phyloP scores from a whole-genome alignment of 1,284 basidiomycete species.

The Peniophora sp. region DNA sequence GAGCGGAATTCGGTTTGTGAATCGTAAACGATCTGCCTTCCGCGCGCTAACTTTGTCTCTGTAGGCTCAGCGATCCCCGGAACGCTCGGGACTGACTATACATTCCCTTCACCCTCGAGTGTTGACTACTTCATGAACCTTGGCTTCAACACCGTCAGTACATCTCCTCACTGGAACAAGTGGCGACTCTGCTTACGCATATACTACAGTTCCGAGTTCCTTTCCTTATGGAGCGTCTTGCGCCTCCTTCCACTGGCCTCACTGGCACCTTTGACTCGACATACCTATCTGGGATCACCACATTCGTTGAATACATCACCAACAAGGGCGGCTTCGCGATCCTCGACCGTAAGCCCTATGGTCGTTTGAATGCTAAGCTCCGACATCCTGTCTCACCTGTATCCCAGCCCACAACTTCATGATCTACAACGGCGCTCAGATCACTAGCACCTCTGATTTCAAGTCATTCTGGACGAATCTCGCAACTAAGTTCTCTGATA shows the following conservation, averaged over 20 bases:
- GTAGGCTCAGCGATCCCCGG: conserved; percentile 34
- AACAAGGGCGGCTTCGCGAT: conserved; percentile 48
- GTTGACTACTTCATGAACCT: conserved; percentile 46
- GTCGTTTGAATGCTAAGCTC: conserved; percentile 5
- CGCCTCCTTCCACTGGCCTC: conserved; percentile 41
- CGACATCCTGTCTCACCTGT: neutral
- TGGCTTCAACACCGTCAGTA: conserved; percentile 43
- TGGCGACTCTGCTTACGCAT: too few relatives aligned
- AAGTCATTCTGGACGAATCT: conserved; percentile 47
- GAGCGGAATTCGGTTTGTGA: conserved; percentile 46
- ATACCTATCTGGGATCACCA: conserved; percentile 38
- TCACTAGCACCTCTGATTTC: conserved; percentile 39
- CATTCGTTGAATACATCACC: conserved; percentile 52
- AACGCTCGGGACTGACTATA: conserved; percentile 38
- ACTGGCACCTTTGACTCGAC: conserved; percentile 44
- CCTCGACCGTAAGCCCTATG: conserved; percentile 38
- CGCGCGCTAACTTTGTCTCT: too few relatives aligned
- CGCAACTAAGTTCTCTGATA: conserved; percentile 43
- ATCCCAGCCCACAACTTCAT: conserved; percentile 49
- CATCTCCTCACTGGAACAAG: neutral
- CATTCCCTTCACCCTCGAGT: conserved; percentile 37
- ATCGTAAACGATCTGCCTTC: conserved; percentile 8
- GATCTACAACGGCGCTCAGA: conserved; percentile 44
- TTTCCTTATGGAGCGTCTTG: conserved; percentile 51
- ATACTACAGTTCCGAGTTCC: conserved; percentile 41